Evolutionary conservation across 2,329 filamentous ascomycete genomes (phyloP).

Genomic region (Hortaea werneckii): DNA sequence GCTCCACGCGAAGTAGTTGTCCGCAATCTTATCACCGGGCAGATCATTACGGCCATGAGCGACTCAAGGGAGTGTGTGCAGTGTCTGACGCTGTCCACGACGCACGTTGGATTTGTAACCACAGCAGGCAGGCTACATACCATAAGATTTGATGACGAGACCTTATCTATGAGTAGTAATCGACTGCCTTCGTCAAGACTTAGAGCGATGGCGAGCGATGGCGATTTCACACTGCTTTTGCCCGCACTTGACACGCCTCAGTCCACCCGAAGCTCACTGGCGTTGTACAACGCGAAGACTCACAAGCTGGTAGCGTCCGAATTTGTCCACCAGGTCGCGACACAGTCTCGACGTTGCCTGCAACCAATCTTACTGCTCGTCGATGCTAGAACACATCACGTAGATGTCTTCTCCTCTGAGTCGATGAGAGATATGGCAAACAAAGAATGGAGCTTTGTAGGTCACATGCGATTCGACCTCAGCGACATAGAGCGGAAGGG

Average conservation of each 20-base stretch:
- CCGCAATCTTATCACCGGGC: background rate
- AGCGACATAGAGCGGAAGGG: background rate
- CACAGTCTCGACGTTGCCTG: too few species aligned
- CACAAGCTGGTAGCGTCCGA: background rate
- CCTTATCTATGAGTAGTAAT: background rate
- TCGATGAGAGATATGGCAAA: too few species aligned
- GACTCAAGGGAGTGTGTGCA: background rate
- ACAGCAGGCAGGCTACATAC: background rate
- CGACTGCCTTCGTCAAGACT: background rate
- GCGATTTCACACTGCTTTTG: background rate
- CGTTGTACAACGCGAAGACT: background rate
- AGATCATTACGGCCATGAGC: too few species aligned
- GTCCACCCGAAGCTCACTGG: background rate
- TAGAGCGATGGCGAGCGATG: background rate
- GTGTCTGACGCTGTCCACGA: background rate
- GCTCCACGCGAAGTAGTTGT: background rate
- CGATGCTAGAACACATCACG: too few species aligned
- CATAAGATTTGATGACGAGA: background rate
- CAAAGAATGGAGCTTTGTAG: background rate
- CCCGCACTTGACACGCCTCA: background rate
- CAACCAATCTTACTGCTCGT: too few species aligned
- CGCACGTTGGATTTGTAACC: background rate
- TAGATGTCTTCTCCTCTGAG: too few species aligned
- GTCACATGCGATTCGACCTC: background rate
- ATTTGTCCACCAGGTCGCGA: background rate